Evolutionary conservation across 1,139 yeast species (phyloP), one percentile per base, ranked within the genome.

Genomic region (Candida freyschussii): DNA sequence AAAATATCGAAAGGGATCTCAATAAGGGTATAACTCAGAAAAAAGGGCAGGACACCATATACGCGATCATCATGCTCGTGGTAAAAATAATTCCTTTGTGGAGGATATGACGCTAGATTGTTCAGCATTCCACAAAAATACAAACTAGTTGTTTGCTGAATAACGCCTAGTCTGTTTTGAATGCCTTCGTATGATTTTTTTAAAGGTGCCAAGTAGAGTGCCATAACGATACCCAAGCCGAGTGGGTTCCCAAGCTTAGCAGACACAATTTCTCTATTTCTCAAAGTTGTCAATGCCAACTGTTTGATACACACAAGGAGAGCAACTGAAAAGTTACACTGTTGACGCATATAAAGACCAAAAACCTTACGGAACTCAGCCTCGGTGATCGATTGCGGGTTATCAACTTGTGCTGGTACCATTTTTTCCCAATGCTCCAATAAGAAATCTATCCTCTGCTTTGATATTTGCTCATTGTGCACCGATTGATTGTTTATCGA

Each of bases 51-150:
- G 5, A 77, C 70, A 0, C 83, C 83, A 50, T 84, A 82, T 4
- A 83, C 75, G 21, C 78, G 77, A 55, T 85, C 95, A 41, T 72
- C 71, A 46, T 74, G 78, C 50, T 86, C 96, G 41, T 82, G 84
- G 52, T 83, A 84, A 53, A 86, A 86, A 34, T 79, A 74, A 42
- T 81, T 71, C 44, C 91, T 63, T 48, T 85, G 93, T 11, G 64
- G 57, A 2, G 95, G 95, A 52, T 80, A 86, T 8, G 82, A 68
- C 4, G 91, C 73, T 48, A 85, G 60, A 50, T 85, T 85, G 48
- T 81, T 83, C 32, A 86, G 64, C 71, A 85, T 76, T 1, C 96
- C 95, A 32, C 79, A 78, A 53, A 78, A 86, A 49, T 81, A 85
- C 29, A 85, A 55, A 13, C 87, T 76, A 15, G 80, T 65, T 4